Percentiles rank a stretch among this genome's conserved stretches.
These are phyloP conservation scores for Basipetospora sp. DNA, from an alignment of 2,329 filamentous ascomycete species.

Conservation along the genomic window DNA sequence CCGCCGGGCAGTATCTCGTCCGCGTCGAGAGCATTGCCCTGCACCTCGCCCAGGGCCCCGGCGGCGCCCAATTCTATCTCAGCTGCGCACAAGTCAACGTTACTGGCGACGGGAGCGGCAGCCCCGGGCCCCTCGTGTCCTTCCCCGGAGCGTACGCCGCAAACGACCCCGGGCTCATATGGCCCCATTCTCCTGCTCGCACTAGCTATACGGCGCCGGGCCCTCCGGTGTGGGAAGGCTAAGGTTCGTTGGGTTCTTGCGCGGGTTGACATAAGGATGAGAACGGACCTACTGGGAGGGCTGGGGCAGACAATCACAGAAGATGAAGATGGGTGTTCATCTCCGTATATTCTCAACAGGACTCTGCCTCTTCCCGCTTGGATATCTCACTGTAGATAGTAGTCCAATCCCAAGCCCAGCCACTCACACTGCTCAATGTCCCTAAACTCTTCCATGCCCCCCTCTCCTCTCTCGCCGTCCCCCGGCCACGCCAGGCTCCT, in stretches of 20 bases:
- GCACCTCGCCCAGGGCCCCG: conserved; percentile 17
- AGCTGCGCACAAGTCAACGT: conserved; percentile 21
- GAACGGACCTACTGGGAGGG: too few relatives aligned
- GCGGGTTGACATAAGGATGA: too few relatives aligned
- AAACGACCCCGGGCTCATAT: conserved; percentile 18
- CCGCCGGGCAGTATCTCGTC: conserved; percentile 20
- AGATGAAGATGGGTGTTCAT: too few relatives aligned
- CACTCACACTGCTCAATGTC: conserved; percentile 32
- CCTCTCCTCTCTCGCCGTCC: conserved; percentile 14
- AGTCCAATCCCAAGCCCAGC: conserved; percentile 23
- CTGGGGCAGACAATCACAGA: too few relatives aligned
- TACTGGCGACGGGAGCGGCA: conserved; percentile 16
- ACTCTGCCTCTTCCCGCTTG: too few relatives aligned
- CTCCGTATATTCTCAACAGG: too few relatives aligned
- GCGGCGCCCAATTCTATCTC: conserved; percentile 24
- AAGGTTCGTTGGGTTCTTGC: too few relatives aligned
- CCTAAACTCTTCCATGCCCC: conserved; percentile 22
- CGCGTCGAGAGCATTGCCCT: conserved; percentile 23
- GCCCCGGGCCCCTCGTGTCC: conserved; percentile 16
- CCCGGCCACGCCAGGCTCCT: background rate
- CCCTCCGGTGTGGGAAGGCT: conserved; percentile 15
- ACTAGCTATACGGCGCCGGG: conserved; percentile 19
- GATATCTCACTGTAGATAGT: conserved; percentile 16
- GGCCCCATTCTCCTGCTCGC: conserved; percentile 22
- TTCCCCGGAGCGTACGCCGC: conserved; percentile 21